phyloP scores from a whole-genome alignment of 2,329 filamentous ascomycete species.

The Pestalotiopsis sp. region DNA sequence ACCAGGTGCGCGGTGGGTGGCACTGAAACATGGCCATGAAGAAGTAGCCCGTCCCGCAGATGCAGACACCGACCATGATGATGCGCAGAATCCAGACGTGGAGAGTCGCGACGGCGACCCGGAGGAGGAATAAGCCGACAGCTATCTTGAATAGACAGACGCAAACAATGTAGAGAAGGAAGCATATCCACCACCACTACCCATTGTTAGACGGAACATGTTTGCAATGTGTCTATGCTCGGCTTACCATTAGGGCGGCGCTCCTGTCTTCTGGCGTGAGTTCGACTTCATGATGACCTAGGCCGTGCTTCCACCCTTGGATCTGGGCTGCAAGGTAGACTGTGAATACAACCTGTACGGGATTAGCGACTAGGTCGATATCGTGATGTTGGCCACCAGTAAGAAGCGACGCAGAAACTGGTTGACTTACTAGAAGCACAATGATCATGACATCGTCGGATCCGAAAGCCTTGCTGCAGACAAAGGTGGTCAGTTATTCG shows the following conservation, averaged over 20 bases:
- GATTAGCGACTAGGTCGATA: not conserved
- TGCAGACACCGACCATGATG: not conserved
- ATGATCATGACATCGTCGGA: slow-evolving; percentile 5
- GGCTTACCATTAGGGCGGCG: slow-evolving; percentile 6
- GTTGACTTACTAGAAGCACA: not conserved
- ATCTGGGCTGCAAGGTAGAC: slow-evolving; percentile 8
- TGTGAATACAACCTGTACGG: not conserved
- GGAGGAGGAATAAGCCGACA: slow-evolving; percentile 12
- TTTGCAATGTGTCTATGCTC: not conserved
- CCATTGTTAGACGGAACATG: not conserved
- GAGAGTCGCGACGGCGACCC: slow-evolving; percentile 2
- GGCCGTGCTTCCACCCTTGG: slow-evolving; percentile 8
- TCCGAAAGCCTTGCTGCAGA: not conserved
- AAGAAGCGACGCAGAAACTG: not conserved
- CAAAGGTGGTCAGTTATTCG: not conserved
- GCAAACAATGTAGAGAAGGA: slow-evolving; percentile 8
- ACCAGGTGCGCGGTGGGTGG: slow-evolving; percentile 10
- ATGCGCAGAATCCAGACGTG: slow-evolving; percentile 5
- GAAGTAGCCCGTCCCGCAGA: slow-evolving; percentile 7
- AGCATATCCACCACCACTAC: slow-evolving; percentile 14
- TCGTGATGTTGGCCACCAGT: not conserved
- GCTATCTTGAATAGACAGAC: slow-evolving; percentile 12
- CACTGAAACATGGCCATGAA: slow-evolving; percentile 11
- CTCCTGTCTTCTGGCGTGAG: slow-evolving; percentile 1
- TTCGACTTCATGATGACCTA: slow-evolving; percentile 1